Conservation (phyloP, 2,329 filamentous ascomycete species). For the Ophiocordyceps sinensis region DNA sequence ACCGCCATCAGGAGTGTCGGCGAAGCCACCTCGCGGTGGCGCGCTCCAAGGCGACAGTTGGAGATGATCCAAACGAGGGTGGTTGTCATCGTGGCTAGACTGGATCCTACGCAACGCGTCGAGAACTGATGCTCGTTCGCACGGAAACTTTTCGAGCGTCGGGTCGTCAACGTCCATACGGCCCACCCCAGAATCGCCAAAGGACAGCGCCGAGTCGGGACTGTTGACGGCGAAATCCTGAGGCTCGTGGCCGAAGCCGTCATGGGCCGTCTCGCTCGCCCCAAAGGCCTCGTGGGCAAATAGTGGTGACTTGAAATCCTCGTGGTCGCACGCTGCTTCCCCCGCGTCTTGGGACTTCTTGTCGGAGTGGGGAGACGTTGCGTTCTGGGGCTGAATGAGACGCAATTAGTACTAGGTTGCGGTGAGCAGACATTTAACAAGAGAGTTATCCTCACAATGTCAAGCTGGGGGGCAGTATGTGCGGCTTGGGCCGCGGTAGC, state of each 20-base stretch:
- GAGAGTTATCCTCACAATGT: too few species aligned
- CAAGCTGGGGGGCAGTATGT: too few species aligned
- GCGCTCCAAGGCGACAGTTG: slow-evolving; percentile 21
- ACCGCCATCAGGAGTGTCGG: background rate
- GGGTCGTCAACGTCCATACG: slow-evolving; percentile 28
- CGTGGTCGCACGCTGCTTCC: background rate
- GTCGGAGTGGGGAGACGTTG: background rate
- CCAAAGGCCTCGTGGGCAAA: slow-evolving; percentile 34
- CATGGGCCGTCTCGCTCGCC: slow-evolving; percentile 20
- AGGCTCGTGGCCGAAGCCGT: slow-evolving; percentile 15
- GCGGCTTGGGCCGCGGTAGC: too few species aligned
- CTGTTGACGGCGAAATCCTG: slow-evolving; percentile 7
- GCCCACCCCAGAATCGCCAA: slow-evolving; percentile 6
- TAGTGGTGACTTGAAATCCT: slow-evolving; percentile 20
- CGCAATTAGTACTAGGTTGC: too few species aligned
- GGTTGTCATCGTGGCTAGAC: slow-evolving; percentile 26
- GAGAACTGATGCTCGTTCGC: slow-evolving; percentile 27
- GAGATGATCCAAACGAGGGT: slow-evolving; percentile 19
- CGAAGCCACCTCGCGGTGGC: slow-evolving; percentile 15
- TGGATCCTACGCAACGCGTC: slow-evolving; percentile 30
- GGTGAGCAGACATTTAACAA: too few species aligned
- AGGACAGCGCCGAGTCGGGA: slow-evolving; percentile 5
- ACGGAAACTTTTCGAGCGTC: slow-evolving; percentile 33
- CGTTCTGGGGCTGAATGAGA: too few species aligned
- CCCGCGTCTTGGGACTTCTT: background rate